phyloP scores from a whole-genome alignment of 2,329 filamentous ascomycete species.

The Dactylella cylindrospora region DNA sequence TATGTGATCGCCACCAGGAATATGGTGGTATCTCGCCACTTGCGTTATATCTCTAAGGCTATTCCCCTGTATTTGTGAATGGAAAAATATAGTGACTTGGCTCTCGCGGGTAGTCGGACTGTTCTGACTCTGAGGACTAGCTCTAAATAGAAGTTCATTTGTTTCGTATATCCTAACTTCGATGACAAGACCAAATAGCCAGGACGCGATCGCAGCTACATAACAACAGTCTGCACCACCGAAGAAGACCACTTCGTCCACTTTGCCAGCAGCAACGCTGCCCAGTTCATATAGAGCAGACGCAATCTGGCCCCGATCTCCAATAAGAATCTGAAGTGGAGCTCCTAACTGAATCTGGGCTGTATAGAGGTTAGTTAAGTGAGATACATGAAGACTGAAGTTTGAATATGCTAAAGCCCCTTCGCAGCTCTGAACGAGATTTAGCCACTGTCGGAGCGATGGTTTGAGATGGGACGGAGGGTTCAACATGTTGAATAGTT shows the following conservation, averaged over 20 bases:
- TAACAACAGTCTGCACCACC: conserved; percentile 4
- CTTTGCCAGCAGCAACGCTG: background rate
- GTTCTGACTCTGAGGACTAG: too few relatives aligned
- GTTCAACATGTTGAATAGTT: conserved; percentile 6
- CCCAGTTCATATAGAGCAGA: conserved; percentile 1
- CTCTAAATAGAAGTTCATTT: background rate
- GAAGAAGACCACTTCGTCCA: background rate
- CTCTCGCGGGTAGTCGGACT: background rate
- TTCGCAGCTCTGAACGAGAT: background rate
- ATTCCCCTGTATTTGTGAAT: background rate
- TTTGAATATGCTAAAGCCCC: conserved; percentile 7
- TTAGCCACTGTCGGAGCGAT: conserved; percentile 1
- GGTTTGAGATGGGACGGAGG: conserved; percentile 5
- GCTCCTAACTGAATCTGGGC: too few relatives aligned
- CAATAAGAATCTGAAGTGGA: background rate
- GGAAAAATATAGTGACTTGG: background rate
- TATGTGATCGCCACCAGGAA: background rate
- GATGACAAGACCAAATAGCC: conserved; percentile 7
- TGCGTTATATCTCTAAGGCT: background rate
- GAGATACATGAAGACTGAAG: conserved; percentile 3
- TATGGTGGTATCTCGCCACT: background rate
- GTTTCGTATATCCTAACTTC: background rate
- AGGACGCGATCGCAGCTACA: conserved; percentile 4
- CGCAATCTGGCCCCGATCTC: conserved; percentile 2
- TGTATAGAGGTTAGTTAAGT: background rate